A percentile compares a stretch with the other conserved stretches of the same genome.
Evolutionary conservation across 176 grass and related monocot genomes (phyloP).

Genomic region (Musa troglodytarum): DNA sequence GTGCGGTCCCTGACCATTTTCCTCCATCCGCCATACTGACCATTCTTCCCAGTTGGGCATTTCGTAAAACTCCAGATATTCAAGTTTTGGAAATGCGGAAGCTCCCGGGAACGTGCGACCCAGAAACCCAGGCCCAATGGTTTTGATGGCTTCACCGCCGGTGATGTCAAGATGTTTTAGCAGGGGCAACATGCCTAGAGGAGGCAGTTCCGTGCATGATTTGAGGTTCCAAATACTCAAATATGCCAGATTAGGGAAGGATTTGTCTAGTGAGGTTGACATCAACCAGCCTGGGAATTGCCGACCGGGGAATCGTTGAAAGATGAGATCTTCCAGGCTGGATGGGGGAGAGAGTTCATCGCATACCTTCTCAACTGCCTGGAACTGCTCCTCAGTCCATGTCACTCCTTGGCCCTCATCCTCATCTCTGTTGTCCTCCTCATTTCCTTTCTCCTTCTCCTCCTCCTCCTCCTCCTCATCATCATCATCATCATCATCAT

Average conservation of each 20-base stretch:
- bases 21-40: conserved; percentile 1
- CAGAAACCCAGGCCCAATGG: conserved; percentile 21
- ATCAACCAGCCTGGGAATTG: conserved; percentile 61
- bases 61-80: not conserved
- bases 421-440: conserved; percentile 4
- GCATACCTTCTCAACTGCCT: conserved; percentile 59
- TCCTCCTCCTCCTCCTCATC: conserved; percentile 18
- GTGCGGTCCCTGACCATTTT: not conserved
- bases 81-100: conserved; percentile 24
- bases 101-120: not conserved
- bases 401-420: conserved; percentile 15
- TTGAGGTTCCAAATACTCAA: not conserved
- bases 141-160: conserved; percentile 1
- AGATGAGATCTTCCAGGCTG: conserved; percentile 46
- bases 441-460: conserved; percentile 27
- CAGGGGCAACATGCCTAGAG: conserved; percentile 13
- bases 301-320: conserved; percentile 47
- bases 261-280: conserved; percentile 39
- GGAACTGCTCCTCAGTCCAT: conserved; percentile 3
- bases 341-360: conserved; percentile 48
- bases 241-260: conserved; percentile 17
- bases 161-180: conserved; percentile 16
- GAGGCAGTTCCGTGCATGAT: conserved; percentile 7
- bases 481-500: conserved; percentile 20
- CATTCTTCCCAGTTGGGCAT: conserved; percentile 37